These are phyloP conservation scores for Rhipidocladum racemiflorum DNA, from an alignment of 176 grass and related monocot genomes.

Conservation along the genomic window DNA sequence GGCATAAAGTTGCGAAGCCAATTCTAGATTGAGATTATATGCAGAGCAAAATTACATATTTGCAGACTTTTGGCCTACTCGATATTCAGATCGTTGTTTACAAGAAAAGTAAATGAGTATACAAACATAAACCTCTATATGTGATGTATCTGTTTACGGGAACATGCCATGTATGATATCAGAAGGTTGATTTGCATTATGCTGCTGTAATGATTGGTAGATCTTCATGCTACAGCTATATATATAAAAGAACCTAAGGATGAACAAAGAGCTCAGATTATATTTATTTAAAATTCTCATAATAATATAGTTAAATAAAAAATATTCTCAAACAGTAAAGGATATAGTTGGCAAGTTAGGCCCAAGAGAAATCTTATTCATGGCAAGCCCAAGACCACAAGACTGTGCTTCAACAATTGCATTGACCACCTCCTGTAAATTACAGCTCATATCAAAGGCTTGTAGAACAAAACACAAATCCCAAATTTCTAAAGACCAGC, in stretches of 20 bases:
- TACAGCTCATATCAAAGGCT: neutral
- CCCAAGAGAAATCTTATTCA: conserved; percentile 69
- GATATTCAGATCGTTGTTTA: neutral
- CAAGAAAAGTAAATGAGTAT: neutral
- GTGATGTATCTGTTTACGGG: neutral
- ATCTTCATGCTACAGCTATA: neutral
- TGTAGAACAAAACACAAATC: neutral
- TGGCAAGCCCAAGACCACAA: conserved; percentile 49
- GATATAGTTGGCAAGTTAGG: conserved; percentile 84
- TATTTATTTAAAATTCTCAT: conserved; percentile 3
- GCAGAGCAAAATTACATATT: neutral
- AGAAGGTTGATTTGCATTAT: neutral
- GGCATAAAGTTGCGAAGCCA: neutral
- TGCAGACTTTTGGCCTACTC: neutral
- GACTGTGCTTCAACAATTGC: conserved; percentile 82
- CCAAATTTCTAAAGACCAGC: neutral
- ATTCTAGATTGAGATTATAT: neutral
- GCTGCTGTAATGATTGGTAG: neutral
- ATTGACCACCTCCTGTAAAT: conserved; percentile 76
- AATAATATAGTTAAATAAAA: neutral
- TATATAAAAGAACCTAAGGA: neutral
- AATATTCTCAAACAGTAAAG: conserved; percentile 39
- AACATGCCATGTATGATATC: neutral
- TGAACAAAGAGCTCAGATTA: neutral
- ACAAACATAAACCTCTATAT: neutral